phyloP scores from a whole-genome alignment of 1,284 basidiomycete species.

The Gomphus bonarii region DNA sequence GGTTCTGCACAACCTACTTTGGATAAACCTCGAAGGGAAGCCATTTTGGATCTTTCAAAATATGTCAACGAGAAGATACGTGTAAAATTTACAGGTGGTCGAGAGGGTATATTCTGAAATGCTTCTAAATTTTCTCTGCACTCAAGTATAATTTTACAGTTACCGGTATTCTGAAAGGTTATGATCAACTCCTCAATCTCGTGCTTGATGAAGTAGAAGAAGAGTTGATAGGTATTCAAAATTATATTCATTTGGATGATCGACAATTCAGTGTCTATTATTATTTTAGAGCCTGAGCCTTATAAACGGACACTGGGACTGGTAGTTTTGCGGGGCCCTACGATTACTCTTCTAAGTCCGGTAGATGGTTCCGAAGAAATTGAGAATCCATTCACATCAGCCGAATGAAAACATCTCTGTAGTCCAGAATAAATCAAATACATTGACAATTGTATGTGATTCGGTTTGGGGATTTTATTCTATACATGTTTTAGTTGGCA shows the following conservation, averaged over 20 bases:
- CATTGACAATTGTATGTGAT: background rate
- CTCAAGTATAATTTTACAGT: constrained; percentile 39
- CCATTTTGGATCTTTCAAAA: constrained; percentile 91
- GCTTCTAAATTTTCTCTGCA: constrained; percentile 4
- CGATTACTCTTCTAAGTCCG: constrained; percentile 85
- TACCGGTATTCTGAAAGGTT: constrained; percentile 88
- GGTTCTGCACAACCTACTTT: constrained; percentile 38
- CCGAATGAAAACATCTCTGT: constrained; percentile 26
- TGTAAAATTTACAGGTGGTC: constrained; percentile 94
- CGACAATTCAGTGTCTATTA: constrained; percentile 9
- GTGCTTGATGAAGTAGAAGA: constrained; percentile 88
- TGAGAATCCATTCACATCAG: constrained; percentile 66
- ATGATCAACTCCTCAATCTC: constrained; percentile 93
- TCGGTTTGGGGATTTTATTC: background rate
- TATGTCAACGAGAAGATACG: constrained; percentile 88
- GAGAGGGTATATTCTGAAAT: constrained; percentile 61
- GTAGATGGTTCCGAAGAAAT: constrained; percentile 90
- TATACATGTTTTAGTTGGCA: background rate
- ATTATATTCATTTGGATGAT: background rate
- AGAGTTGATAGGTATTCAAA: constrained; percentile 42
- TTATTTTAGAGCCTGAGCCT: constrained; percentile 46
- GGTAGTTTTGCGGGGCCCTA: constrained; percentile 84
- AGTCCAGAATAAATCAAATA: background rate
- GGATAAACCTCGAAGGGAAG: constrained; percentile 89
- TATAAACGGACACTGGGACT: constrained; percentile 68